Base-by-base conservation (phyloP, 352 stramenopile genomes). In the Thraustochytrium sp. region DNA sequence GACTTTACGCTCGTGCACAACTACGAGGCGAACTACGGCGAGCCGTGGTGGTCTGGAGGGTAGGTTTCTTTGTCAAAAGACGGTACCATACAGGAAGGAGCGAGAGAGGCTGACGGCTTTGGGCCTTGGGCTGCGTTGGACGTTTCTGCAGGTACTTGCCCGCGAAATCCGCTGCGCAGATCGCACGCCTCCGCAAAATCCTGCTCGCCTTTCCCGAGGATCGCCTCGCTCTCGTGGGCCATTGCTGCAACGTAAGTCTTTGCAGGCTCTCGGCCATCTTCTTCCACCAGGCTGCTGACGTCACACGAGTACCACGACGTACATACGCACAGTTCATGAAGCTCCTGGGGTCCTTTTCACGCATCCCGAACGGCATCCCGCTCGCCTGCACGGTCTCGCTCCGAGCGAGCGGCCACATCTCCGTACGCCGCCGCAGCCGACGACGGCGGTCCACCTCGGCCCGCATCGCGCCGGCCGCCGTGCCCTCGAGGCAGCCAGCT, bases 231-330 rank as follows among this genome's bases (percentile, higher is more conserved):
- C n/a, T 80, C 13, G 68, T 80, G 18, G 68, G 68, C 51, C 68
- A 80, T 34, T 80, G 68, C 31, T 65, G 46, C 53, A 80, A 80
- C 38, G 65, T 77, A 77, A 54, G 65, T 77, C 31, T 29, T 37
- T 21, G 1, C 9, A 5, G 8, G 8, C 2, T 51, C 61, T 44
- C 37, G 36, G 9, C 11, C 2, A 29, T 21, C 4, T 13, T 0
- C 37, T 37, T 73, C 18, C 23, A 1, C 36, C 36, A 21, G n/a
- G n/a, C n/a, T n/a, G 26, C 23, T 51, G n/a, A 44, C 26, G 2
- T 29, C 0, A 72, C 3, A 72, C 59, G n/a, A 5, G 31, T 36
- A 72, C 23, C 59, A n/a, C 13, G 36, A 5, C n/a, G 34, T 29
- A 51, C 40, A 16, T 11, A 0, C 23, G 13, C 61, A 46, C 26